Evolutionary conservation across 1,139 yeast species (phyloP), one percentile per base, ranked within the genome.

Genomic region (Debaryomyces fabryi): DNA sequence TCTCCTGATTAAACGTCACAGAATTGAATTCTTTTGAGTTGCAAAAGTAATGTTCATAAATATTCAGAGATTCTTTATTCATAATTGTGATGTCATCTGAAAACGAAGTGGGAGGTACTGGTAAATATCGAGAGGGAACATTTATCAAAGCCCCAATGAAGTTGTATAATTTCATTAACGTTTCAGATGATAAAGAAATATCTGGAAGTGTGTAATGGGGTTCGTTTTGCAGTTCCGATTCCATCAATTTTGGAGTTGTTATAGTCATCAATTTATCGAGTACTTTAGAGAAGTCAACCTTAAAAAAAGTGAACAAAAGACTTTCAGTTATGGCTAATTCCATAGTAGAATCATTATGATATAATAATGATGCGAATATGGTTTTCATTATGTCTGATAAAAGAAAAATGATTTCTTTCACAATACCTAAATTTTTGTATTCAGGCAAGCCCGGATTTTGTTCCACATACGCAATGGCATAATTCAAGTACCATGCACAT

Each of bases 41-140:
- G 33, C 42, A 44, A 42, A 58, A 47, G 9, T 45, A 47, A 18
- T 52, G 49, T 38, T 60, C 63, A 49, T 67, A 68, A 2, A 54
- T 51, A 47, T 68, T 68, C 6, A 60, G 56, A 2, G 63, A 58
- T 15, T 59, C 65, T 15, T 50, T 48, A 12, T 50, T 44, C 32
- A 63, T 46, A 25, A 60, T 59, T 13, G 72, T 65, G 32, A 69
- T 67, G 52, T 69, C 73, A 2, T 66, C 60, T 1, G 68, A 60
- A 9, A 57, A 44, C 2, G 62, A 49, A 8, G 56, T 50, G 7
- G 61, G 49, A 16, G 41, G 54, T 20, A 55, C 58, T 0, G 65
- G 61, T 10, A 67, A 49, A 15, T 62, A 52, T n/a, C 46, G 44
- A 2, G 54, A 38, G 3, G 73, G 69, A 20, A 63, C 53, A 33